phyloP scores from a whole-genome alignment of 768 basidiomycete genomes.

The Russula dissimulans region DNA sequence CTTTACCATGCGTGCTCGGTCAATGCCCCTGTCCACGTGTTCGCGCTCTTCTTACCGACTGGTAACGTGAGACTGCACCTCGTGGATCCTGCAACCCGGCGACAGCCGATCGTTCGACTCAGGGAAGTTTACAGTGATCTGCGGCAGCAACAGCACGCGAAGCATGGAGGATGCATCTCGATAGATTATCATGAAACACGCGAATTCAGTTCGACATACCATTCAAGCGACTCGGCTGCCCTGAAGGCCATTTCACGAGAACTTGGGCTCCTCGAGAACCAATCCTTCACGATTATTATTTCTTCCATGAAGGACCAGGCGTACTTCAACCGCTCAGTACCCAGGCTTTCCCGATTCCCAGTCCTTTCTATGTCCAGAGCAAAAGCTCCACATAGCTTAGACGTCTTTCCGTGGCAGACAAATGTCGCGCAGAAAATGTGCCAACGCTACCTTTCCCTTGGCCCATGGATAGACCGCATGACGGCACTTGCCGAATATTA shows the following conservation, averaged over 20 bases:
- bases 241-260: conserved; percentile 84
- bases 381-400: conserved; percentile 62
- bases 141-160: conserved; percentile 39
- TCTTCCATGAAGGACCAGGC: conserved; percentile 78
- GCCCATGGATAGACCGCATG: conserved; percentile 71
- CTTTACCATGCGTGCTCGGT: conserved; percentile 79
- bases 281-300: conserved; percentile 67
- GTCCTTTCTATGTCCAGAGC: conserved; percentile 79
- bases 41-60: conserved; percentile 74
- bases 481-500: conserved; percentile 81
- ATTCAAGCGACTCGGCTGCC: conserved; percentile 68
- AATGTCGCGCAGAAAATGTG: conserved; percentile 79
- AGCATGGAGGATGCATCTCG: conserved; percentile 35
- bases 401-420: conserved; percentile 84
- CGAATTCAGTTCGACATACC: conserved; percentile 64
- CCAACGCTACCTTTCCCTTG: conserved; percentile 67
- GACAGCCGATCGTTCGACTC: conserved; percentile 75
- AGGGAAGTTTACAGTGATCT: conserved; percentile 62
- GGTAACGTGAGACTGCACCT: conserved; percentile 70
- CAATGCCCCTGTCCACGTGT: conserved; percentile 71
- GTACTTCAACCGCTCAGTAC: conserved; percentile 68
- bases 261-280: conserved; percentile 62
- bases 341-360: conserved; percentile 76
- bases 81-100: conserved; percentile 82
- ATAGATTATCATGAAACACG: conserved; percentile 56